These are phyloP conservation scores for Drechslerella dactyloides DNA, from an alignment of 2,329 filamentous ascomycete genomes.

Conservation along the genomic window DNA sequence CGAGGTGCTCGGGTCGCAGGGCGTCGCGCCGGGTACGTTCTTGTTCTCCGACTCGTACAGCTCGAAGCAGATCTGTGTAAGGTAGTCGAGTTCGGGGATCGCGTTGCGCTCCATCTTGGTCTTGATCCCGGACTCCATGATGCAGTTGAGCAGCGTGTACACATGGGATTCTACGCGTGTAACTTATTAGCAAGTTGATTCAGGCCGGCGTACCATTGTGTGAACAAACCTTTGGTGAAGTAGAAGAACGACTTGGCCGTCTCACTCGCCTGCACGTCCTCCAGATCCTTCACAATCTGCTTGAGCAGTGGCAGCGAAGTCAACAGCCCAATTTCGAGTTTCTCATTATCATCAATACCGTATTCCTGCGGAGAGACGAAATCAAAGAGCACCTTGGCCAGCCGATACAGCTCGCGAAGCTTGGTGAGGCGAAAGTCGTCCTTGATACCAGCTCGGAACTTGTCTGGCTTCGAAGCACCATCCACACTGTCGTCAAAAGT, in stretches of 20 bases:
- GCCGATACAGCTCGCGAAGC: conserved; percentile 86
- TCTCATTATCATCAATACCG: conserved; percentile 91
- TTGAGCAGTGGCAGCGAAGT: conserved; percentile 92
- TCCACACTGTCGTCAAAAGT: conserved; percentile 22
- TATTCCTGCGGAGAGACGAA: conserved; percentile 99
- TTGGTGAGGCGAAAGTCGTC: conserved; percentile 84
- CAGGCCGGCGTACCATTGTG: neutral
- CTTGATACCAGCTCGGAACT: conserved; percentile 68
- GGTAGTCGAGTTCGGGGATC: conserved; percentile 95
- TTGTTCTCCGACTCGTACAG: conserved; percentile 92
- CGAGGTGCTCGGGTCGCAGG: conserved; percentile 73
- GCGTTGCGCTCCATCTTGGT: conserved; percentile 95
- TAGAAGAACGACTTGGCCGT: conserved; percentile 97
- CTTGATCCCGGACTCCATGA: conserved; percentile 92
- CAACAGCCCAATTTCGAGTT: conserved; percentile 95
- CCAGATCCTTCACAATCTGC: conserved; percentile 94
- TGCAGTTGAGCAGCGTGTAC: conserved; percentile 96
- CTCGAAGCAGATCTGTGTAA: conserved; percentile 97
- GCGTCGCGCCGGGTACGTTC: conserved; percentile 56
- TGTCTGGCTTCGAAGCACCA: conserved; percentile 39
- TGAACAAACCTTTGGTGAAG: conserved; percentile 75
- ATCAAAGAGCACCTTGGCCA: conserved; percentile 94
- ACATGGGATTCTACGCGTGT: conserved; percentile 79
- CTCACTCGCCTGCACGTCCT: conserved; percentile 93
- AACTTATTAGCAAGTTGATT: conserved; percentile 6